Percentiles rank a stretch among this genome's conserved stretches.
These are phyloP conservation scores for Claviceps africana DNA, from an alignment of 2,329 filamentous ascomycete genomes.

Conservation along the genomic window DNA sequence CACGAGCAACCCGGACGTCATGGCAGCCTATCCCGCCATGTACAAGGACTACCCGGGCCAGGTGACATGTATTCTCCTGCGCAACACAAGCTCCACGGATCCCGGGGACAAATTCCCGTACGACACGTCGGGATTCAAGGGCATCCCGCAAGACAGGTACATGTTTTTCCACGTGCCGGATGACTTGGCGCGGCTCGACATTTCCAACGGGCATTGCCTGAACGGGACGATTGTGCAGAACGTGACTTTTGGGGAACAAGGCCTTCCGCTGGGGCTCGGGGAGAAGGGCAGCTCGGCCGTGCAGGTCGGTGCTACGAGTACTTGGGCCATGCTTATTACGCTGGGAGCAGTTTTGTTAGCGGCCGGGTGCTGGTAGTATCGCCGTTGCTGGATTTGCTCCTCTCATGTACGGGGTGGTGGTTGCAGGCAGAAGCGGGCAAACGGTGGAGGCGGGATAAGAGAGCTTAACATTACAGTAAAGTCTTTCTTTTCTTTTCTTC, in stretches of 20 bases:
- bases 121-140: slow-evolving; percentile 57
- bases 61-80: slow-evolving; percentile 63
- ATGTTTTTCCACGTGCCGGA: slow-evolving; percentile 70
- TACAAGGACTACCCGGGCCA: slow-evolving; percentile 53
- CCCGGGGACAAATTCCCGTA: slow-evolving; percentile 56
- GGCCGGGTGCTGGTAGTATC: neutral
- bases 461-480: neutral
- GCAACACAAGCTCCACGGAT: slow-evolving; percentile 62
- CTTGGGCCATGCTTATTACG: slow-evolving; percentile 8
- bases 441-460: neutral
- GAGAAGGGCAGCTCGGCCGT: slow-evolving; percentile 18
- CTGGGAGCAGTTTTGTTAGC: slow-evolving; percentile 10
- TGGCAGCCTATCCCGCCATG: slow-evolving; percentile 49
- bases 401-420: no score
- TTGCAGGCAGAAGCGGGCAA: neutral
- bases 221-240: slow-evolving; percentile 54
- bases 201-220: slow-evolving; percentile 52
- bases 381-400: no score
- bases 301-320: slow-evolving; percentile 9
- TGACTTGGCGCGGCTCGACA: slow-evolving; percentile 52
- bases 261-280: slow-evolving; percentile 34
- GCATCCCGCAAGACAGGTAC: slow-evolving; percentile 50
- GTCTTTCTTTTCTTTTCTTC: neutral
- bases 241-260: slow-evolving; percentile 55
- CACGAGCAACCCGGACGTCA: slow-evolving; percentile 63